Percentiles rank a stretch among this genome's conserved stretches.
Conservation (phyloP, 208 protist species). For the Leishmania gerbilli region DNA sequence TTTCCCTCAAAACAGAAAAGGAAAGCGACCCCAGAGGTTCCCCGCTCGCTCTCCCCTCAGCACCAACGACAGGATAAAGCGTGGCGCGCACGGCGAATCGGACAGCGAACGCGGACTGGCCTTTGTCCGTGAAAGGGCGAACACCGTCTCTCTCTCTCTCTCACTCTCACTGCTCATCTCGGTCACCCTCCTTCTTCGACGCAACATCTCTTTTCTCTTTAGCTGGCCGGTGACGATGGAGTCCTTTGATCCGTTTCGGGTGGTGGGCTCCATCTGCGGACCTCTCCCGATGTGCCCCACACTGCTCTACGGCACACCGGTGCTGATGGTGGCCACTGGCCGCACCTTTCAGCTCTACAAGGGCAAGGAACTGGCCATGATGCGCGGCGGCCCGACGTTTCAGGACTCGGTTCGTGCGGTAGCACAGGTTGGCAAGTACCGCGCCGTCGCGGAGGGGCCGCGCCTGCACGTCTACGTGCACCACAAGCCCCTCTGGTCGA, state of each 20-base stretch:
- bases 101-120: neutral
- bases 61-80: neutral
- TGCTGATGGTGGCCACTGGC: constrained; percentile 84
- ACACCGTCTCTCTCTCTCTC: neutral
- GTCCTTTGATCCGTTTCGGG: constrained; percentile 80
- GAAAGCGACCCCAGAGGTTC: neutral
- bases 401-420: constrained; percentile 58
- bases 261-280: constrained; percentile 80
- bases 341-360: constrained; percentile 86
- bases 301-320: constrained; percentile 70
- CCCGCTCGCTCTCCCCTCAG: neutral
- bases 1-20: neutral
- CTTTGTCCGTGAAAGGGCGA: neutral
- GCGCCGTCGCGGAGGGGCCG: constrained; percentile 74
- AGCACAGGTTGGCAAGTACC: constrained; percentile 82
- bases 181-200: neutral
- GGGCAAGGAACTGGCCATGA: constrained; percentile 77
- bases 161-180: neutral
- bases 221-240: constrained; percentile 42
- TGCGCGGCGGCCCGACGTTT: constrained; percentile 82
- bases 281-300: constrained; percentile 70
- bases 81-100: neutral
- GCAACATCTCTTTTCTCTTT: neutral
- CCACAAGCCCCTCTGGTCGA: constrained; percentile 83
- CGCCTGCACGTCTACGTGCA: constrained; percentile 77